Evolutionary conservation across 1,284 basidiomycete genomes (phyloP).

Genomic region (Sporisorium sorghi): DNA sequence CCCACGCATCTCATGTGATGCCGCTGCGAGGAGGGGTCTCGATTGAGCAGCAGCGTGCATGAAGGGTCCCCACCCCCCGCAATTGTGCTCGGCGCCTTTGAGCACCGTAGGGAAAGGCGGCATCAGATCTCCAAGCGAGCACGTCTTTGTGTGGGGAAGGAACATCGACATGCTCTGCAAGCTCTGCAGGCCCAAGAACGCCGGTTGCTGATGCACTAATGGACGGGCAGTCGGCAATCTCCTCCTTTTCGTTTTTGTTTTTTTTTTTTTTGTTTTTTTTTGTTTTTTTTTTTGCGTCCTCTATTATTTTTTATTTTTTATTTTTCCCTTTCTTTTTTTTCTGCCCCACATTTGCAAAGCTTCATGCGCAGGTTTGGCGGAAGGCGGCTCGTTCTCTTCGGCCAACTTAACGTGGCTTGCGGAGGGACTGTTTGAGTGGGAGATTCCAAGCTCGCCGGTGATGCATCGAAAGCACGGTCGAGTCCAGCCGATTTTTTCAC

Average conservation of each 20-base stretch:
- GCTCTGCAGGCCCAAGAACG: neutral
- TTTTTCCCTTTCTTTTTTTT: neutral
- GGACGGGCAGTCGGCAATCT: neutral
- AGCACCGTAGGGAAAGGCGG: neutral
- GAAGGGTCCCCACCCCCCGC: no score
- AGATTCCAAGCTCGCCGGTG: neutral
- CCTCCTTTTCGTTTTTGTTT: neutral
- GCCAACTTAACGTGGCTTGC: neutral
- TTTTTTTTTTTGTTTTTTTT: neutral
- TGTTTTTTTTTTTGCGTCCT: neutral
- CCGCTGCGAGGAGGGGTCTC: no score
- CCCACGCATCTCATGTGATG: no score
- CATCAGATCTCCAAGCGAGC: neutral
- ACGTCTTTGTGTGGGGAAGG: neutral
- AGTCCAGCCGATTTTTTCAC: no score
- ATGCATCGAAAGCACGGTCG: no score
- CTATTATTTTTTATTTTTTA: neutral
- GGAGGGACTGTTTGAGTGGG: neutral
- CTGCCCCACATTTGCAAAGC: neutral
- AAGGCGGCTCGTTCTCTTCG: neutral
- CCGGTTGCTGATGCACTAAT: neutral
- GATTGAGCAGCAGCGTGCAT: no score
- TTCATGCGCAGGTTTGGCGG: neutral
- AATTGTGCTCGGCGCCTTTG: no score
- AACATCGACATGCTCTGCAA: no score